Percentiles rank a stretch among this genome's conserved stretches.
Conservation (phyloP, 2,329 filamentous ascomycete species). For the Curvularia hawaiiensis region DNA sequence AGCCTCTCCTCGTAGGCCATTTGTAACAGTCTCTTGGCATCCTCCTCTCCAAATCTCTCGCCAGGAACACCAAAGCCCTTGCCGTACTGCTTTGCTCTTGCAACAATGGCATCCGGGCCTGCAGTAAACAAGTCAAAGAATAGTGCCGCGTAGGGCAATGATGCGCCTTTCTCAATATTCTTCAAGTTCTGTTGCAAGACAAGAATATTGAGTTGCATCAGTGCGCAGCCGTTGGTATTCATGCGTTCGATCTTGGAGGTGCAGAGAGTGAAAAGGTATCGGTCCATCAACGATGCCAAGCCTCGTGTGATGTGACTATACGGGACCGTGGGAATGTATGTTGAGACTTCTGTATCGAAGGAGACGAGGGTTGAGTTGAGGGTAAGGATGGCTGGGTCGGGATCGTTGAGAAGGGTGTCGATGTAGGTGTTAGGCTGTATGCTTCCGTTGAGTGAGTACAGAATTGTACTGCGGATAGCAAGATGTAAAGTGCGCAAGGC, state of each 20-base stretch:
- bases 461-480: slow-evolving; percentile 83
- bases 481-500: slow-evolving; percentile 86
- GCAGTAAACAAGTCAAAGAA: slow-evolving; percentile 73
- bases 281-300: slow-evolving; percentile 77
- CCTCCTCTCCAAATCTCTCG: slow-evolving; percentile 44
- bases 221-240: slow-evolving; percentile 81
- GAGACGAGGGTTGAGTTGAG: slow-evolving; percentile 84
- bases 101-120: slow-evolving; percentile 69
- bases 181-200: slow-evolving; percentile 97
- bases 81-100: slow-evolving; percentile 60
- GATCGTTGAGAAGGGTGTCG: slow-evolving; percentile 75
- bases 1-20: slow-evolving; percentile 56
- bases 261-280: slow-evolving; percentile 68
- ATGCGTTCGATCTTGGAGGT: slow-evolving; percentile 77
- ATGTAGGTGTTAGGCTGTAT: slow-evolving; percentile 47
- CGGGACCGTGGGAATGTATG: slow-evolving; percentile 73
- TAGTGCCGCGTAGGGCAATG: slow-evolving; percentile 65
- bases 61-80: slow-evolving; percentile 32
- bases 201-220: slow-evolving; percentile 91
- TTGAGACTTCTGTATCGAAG: slow-evolving; percentile 81
- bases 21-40: slow-evolving; percentile 50
- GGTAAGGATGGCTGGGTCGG: slow-evolving; percentile 78
- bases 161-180: slow-evolving; percentile 78
- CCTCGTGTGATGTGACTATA: slow-evolving; percentile 74
- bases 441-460: slow-evolving; percentile 74